phyloP scores from a whole-genome alignment of 2,329 filamentous ascomycete genomes.

The Laburnicola sp. region DNA sequence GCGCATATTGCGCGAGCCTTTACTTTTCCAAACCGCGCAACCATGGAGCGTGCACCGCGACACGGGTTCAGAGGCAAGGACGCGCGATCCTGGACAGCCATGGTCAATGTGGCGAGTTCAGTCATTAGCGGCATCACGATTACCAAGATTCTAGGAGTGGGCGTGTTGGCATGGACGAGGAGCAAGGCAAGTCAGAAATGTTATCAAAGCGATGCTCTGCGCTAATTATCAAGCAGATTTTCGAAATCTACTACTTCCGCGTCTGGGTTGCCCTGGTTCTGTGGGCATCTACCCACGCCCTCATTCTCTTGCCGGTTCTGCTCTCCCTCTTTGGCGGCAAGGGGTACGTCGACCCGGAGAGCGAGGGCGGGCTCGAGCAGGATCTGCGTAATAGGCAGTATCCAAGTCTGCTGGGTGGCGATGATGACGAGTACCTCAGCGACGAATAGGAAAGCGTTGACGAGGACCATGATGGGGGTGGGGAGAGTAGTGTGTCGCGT shows the following conservation, averaged over 20 bases:
- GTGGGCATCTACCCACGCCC: slow-evolving; percentile 83
- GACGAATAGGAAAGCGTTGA: slow-evolving; percentile 27
- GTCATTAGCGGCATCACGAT: slow-evolving; percentile 97
- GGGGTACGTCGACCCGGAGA: slow-evolving; percentile 85
- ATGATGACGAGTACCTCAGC: slow-evolving; percentile 73
- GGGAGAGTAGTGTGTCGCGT: no score
- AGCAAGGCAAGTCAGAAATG: slow-evolving; percentile 71
- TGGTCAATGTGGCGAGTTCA: slow-evolving; percentile 91
- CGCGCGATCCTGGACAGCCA: slow-evolving; percentile 85
- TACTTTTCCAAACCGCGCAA: slow-evolving; percentile 82
- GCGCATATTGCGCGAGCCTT: slow-evolving; percentile 95
- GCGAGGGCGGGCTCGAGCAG: slow-evolving; percentile 84
- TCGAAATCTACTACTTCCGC: slow-evolving; percentile 98
- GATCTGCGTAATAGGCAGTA: slow-evolving; percentile 81
- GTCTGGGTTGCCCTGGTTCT: slow-evolving; percentile 92
- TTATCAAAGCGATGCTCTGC: slow-evolving; percentile 8
- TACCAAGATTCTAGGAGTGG: slow-evolving; percentile 91
- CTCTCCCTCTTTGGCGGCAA: slow-evolving; percentile 80
- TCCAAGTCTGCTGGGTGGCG: slow-evolving; percentile 66
- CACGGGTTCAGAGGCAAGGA: slow-evolving; percentile 79
- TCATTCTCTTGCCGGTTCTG: slow-evolving; percentile 89
- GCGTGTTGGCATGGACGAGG: slow-evolving; percentile 87
- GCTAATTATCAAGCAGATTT: slow-evolving; percentile 62
- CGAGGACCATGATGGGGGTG: slow-evolving; percentile 8
- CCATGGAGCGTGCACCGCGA: slow-evolving; percentile 75